Percentiles rank a stretch among this genome's conserved stretches.
Evolutionary conservation across 2,329 filamentous ascomycete genomes (phyloP).

Genomic region (Phyllosticta citriasiana): DNA sequence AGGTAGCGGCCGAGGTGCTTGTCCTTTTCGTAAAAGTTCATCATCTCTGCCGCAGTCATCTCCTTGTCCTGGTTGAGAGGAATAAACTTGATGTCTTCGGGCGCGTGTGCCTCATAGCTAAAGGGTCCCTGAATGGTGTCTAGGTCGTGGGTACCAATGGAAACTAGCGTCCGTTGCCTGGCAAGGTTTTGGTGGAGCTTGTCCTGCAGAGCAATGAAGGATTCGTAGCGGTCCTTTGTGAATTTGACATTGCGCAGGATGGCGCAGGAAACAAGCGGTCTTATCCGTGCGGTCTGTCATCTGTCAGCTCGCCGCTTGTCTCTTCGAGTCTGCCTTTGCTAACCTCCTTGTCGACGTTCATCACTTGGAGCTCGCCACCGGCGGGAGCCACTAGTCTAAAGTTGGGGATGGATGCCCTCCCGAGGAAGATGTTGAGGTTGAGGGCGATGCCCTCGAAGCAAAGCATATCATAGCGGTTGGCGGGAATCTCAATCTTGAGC

Average conservation of each 20-base stretch:
- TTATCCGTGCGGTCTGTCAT: slow-evolving; percentile 59
- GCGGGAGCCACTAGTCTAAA: slow-evolving; percentile 66
- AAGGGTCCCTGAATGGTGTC: slow-evolving; percentile 91
- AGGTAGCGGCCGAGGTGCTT: slow-evolving; percentile 83
- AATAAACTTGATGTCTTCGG: slow-evolving; percentile 83
- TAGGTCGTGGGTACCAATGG: slow-evolving; percentile 93
- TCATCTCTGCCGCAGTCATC: slow-evolving; percentile 80
- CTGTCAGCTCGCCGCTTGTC: slow-evolving; percentile 13
- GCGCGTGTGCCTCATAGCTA: slow-evolving; percentile 85
- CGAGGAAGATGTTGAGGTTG: slow-evolving; percentile 92
- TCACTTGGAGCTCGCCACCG: slow-evolving; percentile 64
- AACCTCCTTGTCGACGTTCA: slow-evolving; percentile 64
- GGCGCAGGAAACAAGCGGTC: slow-evolving; percentile 80
- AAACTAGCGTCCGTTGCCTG: slow-evolving; percentile 84
- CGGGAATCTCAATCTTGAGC: slow-evolving; percentile 95
- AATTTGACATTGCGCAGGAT: slow-evolving; percentile 45
- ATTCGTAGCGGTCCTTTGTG: slow-evolving; percentile 11
- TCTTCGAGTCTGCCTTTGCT: slow-evolving; percentile 14
- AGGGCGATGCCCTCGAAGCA: slow-evolving; percentile 95
- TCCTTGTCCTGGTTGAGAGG: slow-evolving; percentile 86
- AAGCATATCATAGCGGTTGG: slow-evolving; percentile 87
- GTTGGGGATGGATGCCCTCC: slow-evolving; percentile 63
- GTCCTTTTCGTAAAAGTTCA: slow-evolving; percentile 90
- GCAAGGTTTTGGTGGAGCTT: slow-evolving; percentile 96
- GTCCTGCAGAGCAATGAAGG: slow-evolving; percentile 58